These are phyloP conservation scores for Fistulifera solaris DNA, from an alignment of 108 stramenopile species.

Conservation along the genomic window DNA sequence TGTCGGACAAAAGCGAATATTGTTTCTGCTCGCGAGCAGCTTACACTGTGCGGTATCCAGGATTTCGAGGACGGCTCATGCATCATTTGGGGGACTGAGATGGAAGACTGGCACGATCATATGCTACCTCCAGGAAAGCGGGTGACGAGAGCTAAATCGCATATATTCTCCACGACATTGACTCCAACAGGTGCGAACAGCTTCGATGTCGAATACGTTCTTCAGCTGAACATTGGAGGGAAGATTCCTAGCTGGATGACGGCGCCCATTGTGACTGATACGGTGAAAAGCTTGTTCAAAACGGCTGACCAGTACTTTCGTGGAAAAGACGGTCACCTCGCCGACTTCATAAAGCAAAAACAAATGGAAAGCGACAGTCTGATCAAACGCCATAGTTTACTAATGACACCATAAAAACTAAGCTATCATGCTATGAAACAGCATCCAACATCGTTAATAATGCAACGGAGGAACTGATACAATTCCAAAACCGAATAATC, in stretches of 20 bases:
- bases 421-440: too few species aligned
- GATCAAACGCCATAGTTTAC: too few species aligned
- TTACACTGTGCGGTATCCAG: slow-evolving; percentile 63
- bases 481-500: too few species aligned
- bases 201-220: slow-evolving; percentile 66
- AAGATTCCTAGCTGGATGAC: slow-evolving; percentile 60
- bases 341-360: too few species aligned
- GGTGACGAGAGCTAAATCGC: slow-evolving; percentile 45
- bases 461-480: too few species aligned
- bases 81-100: slow-evolving; percentile 64
- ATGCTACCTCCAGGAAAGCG: slow-evolving; percentile 46
- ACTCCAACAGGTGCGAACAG: slow-evolving; percentile 43
- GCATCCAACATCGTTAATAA: too few species aligned
- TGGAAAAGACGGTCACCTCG: too few species aligned
- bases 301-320: too few species aligned
- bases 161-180: slow-evolving; percentile 50
- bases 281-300: slow-evolving; percentile 52
- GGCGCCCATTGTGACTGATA: slow-evolving; percentile 45
- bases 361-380: too few species aligned
- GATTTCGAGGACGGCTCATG: slow-evolving; percentile 45
- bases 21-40: slow-evolving; percentile 51
- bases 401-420: too few species aligned
- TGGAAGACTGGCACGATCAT: slow-evolving; percentile 51
- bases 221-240: slow-evolving; percentile 69
- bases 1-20: slow-evolving; percentile 40